Base-by-base conservation (phyloP, 1,139 yeast species). In the Candida sp. region DNA sequence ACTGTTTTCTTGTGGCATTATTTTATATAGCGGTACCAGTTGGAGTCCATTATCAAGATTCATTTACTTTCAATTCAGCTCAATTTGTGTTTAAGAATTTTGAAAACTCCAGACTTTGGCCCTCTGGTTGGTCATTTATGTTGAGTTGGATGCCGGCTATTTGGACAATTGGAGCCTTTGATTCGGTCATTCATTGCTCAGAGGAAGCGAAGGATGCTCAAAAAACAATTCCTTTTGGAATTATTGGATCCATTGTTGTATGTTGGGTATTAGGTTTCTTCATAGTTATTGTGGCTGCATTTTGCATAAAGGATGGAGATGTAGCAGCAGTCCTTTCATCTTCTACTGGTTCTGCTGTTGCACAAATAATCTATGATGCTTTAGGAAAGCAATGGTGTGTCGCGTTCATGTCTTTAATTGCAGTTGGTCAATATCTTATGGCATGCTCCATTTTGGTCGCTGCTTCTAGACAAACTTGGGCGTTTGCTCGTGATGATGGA, bases 201-300 rank as follows among this genome's bases (percentile, higher is more conserved):
- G 93, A 85, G 60, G 91, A 85, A 57, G 86, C 87, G 22, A 68
- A 70, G 36, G 78, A 82, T 54, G 88, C 91, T 9, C 71, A 82
- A 22, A 70, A 66, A 43, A 80, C 87, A n/a, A 83, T 84, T 15
- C 89, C 91, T 8, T 62, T 77, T 36, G 91, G 89, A 27, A 84
- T 68, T 21, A 52, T 64, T 21, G 72, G 73, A 4, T 58, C 68
- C 19, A 82, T 83, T 47, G 53, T 73, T 15, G 74, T 70, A 39
- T 82, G 90, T 60, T 79, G 84, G 70, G 46, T 81, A 29, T 56
- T 84, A 7, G 91, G 91, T 9, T 82, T 77, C 66, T 58, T 75
- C 36, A 74, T 84, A 49, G 64, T 76, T 49, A 72, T 84, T 42
- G 79, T 79, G 40, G 64, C 77, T 35, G 70, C 71, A 43, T 83